Evolutionary conservation across 2,329 filamentous ascomycete genomes (phyloP).

Genomic region (Delphinella strobiligena): DNA sequence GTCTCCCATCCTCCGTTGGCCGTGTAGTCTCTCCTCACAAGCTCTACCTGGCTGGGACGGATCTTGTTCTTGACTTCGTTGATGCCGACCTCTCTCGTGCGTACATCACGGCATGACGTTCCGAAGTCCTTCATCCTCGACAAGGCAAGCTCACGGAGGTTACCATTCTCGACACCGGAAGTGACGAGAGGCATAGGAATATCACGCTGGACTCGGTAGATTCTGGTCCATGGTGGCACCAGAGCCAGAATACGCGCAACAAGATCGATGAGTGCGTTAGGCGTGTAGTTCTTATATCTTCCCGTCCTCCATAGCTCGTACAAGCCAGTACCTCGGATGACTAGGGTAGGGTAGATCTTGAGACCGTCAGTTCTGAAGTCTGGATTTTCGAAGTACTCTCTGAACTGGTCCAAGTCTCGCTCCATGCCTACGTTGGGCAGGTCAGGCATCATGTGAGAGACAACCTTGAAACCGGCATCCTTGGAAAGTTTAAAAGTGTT

Average conservation of each 20-base stretch:
- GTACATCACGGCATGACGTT: conserved; percentile 89
- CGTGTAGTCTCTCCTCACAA: conserved; percentile 83
- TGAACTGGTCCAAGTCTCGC: conserved; percentile 89
- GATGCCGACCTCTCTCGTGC: conserved; percentile 91
- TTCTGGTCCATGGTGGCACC: conserved; percentile 93
- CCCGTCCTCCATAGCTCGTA: conserved; percentile 98
- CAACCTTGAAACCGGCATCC: conserved; percentile 96
- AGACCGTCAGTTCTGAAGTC: conserved; percentile 91
- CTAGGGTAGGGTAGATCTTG: conserved; percentile 95
- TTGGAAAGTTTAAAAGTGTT: conserved; percentile 97
- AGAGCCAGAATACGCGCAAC: conserved; percentile 92
- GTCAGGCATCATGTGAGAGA: conserved; percentile 99
- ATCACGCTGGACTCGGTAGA: conserved; percentile 95
- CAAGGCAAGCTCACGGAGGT: conserved; percentile 81
- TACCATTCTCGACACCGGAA: conserved; percentile 94
- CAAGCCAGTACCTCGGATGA: conserved; percentile 89
- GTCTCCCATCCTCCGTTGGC: conserved; percentile 98
- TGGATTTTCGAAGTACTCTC: conserved; percentile 95
- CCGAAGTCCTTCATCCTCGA: conserved; percentile 99
- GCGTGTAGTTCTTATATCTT: conserved; percentile 96
- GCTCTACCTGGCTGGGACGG: conserved; percentile 86
- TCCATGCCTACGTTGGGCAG: conserved; percentile 98
- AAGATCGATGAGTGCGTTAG: conserved; percentile 89
- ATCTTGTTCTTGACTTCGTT: conserved; percentile 99
- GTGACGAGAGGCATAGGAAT: conserved; percentile 99